phyloP scores from a whole-genome alignment of 495 filamentous ascomycete genomes.

The Podospora australis region DNA sequence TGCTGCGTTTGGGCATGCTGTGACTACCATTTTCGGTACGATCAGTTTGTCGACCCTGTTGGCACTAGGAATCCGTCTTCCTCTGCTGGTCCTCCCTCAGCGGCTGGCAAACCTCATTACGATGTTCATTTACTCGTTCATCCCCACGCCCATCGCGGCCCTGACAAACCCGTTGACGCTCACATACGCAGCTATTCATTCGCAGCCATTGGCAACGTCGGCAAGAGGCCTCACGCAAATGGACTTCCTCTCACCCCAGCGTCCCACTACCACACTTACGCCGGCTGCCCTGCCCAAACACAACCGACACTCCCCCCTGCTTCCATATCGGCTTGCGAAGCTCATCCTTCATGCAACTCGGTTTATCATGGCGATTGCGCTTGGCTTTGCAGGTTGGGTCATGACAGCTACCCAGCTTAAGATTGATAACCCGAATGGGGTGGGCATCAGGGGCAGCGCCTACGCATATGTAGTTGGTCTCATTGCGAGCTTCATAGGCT shows the following conservation, averaged over 20 bases:
- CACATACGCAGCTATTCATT: constrained; percentile 92
- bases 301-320: constrained; percentile 37
- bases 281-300: constrained; percentile 49
- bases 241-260: constrained; percentile 58
- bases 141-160: constrained; percentile 75
- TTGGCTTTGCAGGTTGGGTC: constrained; percentile 98
- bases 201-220: constrained; percentile 66
- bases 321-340: constrained; percentile 83
- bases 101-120: constrained; percentile 59
- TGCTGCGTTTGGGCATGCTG: constrained; percentile 72
- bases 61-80: constrained; percentile 73
- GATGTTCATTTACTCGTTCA: constrained; percentile 67
- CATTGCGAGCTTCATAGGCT: constrained; percentile 87
- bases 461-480: constrained; percentile 94
- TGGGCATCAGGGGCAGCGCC: constrained; percentile 60
- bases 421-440: constrained; percentile 42
- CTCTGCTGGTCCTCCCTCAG: constrained; percentile 74
- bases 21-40: constrained; percentile 84
- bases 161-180: constrained; percentile 86
- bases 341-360: constrained; percentile 85
- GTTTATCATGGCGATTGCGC: constrained; percentile 77
- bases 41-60: constrained; percentile 81
- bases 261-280: constrained; percentile 55
- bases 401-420: constrained; percentile 69
- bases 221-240: constrained; percentile 72